Evolutionary conservation across 768 basidiomycete species (phyloP), one percentile per base, ranked within the genome.

Genomic region (Kwoniella bestiolae): DNA sequence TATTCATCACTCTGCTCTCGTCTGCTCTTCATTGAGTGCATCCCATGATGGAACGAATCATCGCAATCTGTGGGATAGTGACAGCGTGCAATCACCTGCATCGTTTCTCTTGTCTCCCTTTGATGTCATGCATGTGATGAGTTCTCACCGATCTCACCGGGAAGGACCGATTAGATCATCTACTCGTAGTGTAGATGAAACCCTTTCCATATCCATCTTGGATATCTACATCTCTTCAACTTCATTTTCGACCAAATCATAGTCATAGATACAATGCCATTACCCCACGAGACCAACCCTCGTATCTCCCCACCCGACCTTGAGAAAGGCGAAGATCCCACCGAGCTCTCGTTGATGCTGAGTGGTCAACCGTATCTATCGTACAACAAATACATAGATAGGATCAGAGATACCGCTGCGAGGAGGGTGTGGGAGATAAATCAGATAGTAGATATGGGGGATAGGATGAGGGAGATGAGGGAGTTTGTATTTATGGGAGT

Each of bases 321-420:
- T 5, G 49, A 28, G 16, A 5, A 23, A 25, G 45, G 25, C 2
- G 63, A 65, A 51, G 56, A 65, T 23, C 46, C 53, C 0, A 56
- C 49, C 0, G 57, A 69, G 38, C 45, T 75, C 25, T 28, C 62
- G 2, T 9, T 60, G 29, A 77, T 77, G 75, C 32, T 71, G 25
- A 46, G 49, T 2, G 69, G 71, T 23, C 60, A 74, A 23, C 74
- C 71, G 1, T 79, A 79, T 55, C 59, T 63, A 16, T 57, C 68
- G 6, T 21, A 18, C 3, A 74, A 77, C 51, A 21, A 49, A 3
- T 72, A 72, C 45, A 46, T 73, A 34, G 31, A 53, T 16, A 61
- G 71, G 16, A 25, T 73, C 7, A 31, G 72, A 32, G 61, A 67
- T n/a, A 44, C 16, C 7, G 28, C 31, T n/a, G 57, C 61, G 1